These are phyloP conservation scores for Hemileccinum impolitum DNA, from an alignment of 768 basidiomycete species.

Conservation along the genomic window DNA sequence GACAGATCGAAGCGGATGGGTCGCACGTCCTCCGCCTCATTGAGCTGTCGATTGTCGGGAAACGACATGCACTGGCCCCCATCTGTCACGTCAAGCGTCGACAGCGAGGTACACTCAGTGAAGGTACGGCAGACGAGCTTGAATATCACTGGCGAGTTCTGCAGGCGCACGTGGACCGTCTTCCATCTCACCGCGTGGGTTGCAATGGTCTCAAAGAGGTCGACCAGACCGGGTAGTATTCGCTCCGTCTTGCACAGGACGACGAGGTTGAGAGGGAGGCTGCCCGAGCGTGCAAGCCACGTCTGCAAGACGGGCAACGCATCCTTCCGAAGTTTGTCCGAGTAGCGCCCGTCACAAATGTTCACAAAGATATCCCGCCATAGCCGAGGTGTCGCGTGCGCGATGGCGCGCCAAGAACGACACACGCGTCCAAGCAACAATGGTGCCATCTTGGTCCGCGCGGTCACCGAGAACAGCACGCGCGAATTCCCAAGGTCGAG, in stretches of 20 bases:
- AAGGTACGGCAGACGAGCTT: conserved; percentile 9
- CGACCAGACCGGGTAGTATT: conserved; percentile 18
- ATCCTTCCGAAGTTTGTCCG: conserved; percentile 16
- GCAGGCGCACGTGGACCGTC: conserved; percentile 18
- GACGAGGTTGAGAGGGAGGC: conserved; percentile 18
- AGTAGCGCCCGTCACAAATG: conserved; percentile 21
- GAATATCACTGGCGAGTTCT: conserved; percentile 18
- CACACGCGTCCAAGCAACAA: conserved; percentile 31
- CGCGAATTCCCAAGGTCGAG: background rate
- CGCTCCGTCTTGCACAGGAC: conserved; percentile 20
- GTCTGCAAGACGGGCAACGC: conserved; percentile 16
- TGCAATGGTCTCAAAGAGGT: conserved; percentile 17
- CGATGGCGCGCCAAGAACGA: conserved; percentile 25
- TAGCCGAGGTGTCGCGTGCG: conserved; percentile 23
- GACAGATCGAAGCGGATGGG: conserved; percentile 14
- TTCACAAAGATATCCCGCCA: conserved; percentile 24
- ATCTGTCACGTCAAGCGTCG: conserved; percentile 19
- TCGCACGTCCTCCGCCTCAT: background rate
- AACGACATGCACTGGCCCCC: conserved; percentile 12
- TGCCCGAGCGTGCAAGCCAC: conserved; percentile 22
- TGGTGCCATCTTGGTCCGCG: conserved; percentile 15
- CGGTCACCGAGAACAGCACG: background rate
- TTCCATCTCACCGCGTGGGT: conserved; percentile 17
- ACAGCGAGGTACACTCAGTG: conserved; percentile 12
- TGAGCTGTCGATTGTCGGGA: conserved; percentile 1